Conservation (phyloP, 2,329 filamentous ascomycete genomes). For the Penicillium sp. region DNA sequence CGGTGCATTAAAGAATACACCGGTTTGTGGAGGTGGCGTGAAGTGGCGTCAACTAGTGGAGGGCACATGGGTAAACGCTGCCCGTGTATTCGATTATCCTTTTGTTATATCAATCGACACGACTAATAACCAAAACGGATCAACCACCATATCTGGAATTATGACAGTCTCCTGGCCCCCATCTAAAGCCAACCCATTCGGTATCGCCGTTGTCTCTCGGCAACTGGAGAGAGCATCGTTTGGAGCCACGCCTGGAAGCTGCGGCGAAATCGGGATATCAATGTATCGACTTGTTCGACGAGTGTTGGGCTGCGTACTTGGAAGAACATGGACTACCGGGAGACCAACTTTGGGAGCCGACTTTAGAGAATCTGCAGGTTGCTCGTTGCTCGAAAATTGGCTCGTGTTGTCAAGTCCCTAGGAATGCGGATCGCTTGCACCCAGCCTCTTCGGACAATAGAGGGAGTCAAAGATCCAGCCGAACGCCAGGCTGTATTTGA, state of each 20-base stretch:
- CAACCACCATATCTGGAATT: background rate
- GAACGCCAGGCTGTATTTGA: constrained; percentile 27
- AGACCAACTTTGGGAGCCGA: constrained; percentile 30
- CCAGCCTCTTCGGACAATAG: constrained; percentile 33
- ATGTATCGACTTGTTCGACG: constrained; percentile 36
- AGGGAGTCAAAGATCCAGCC: constrained; percentile 28
- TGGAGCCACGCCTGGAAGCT: constrained; percentile 27
- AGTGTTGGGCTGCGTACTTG: constrained; percentile 35
- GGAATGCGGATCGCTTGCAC: constrained; percentile 35
- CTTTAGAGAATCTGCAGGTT: constrained; percentile 24
- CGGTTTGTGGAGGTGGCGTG: background rate
- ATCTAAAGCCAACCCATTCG: constrained; percentile 20
- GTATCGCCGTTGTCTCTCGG: constrained; percentile 35
- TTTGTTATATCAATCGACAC: background rate
- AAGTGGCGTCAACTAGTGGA: background rate
- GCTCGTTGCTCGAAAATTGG: constrained; percentile 30
- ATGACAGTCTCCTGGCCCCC: constrained; percentile 20
- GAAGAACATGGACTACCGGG: constrained; percentile 26
- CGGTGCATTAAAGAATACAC: background rate
- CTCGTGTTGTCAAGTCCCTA: constrained; percentile 28
- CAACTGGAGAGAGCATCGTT: constrained; percentile 27
- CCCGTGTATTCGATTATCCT: background rate
- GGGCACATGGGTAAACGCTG: background rate
- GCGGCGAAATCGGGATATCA: constrained; percentile 32
- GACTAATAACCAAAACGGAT: background rate